Percentiles rank a stretch among this genome's conserved stretches.
phyloP scores from a whole-genome alignment of 805 yeast species.

The Debaryomyces hansenii region DNA sequence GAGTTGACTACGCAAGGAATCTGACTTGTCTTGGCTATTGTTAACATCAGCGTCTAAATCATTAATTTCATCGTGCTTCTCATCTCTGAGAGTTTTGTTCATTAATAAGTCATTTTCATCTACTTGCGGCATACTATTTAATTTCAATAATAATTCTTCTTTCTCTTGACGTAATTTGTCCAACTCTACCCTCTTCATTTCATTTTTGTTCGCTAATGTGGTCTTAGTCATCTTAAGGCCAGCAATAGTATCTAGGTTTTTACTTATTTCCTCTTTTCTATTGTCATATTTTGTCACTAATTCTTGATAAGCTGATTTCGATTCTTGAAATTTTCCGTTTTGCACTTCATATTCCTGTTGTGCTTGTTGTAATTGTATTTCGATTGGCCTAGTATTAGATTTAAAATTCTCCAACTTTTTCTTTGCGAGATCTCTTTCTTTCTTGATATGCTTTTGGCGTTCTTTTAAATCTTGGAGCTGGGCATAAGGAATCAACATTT shows the following conservation, averaged over 20 bases:
- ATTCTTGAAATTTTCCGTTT: constrained; percentile 5
- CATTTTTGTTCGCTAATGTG: neutral
- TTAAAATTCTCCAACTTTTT: constrained; percentile 26
- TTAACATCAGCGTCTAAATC: constrained; percentile 20
- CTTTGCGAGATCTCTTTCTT: constrained; percentile 36
- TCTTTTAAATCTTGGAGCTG: constrained; percentile 37
- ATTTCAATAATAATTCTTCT: constrained; percentile 16
- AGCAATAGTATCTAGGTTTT: constrained; percentile 11
- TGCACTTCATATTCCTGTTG: constrained; percentile 1
- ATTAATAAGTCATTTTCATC: constrained; percentile 25
- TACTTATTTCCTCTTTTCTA: constrained; percentile 1
- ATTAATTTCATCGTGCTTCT: constrained; percentile 15
- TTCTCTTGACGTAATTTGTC: constrained; percentile 9
- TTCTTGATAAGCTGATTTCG: constrained; percentile 7
- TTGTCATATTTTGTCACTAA: constrained; percentile 7
- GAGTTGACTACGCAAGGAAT: constrained; percentile 12
- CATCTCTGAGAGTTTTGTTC: constrained; percentile 21
- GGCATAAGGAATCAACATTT: constrained; percentile 42
- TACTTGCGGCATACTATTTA: constrained; percentile 23
- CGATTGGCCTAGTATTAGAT: constrained; percentile 23
- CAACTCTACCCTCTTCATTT: constrained; percentile 3
- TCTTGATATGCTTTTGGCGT: constrained; percentile 30
- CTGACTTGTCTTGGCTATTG: constrained; percentile 17
- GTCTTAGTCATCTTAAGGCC: constrained; percentile 1
- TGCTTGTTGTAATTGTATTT: constrained; percentile 6